Conservation (phyloP, 2,329 filamentous ascomycete genomes). For the Fusarium devonianum region DNA sequence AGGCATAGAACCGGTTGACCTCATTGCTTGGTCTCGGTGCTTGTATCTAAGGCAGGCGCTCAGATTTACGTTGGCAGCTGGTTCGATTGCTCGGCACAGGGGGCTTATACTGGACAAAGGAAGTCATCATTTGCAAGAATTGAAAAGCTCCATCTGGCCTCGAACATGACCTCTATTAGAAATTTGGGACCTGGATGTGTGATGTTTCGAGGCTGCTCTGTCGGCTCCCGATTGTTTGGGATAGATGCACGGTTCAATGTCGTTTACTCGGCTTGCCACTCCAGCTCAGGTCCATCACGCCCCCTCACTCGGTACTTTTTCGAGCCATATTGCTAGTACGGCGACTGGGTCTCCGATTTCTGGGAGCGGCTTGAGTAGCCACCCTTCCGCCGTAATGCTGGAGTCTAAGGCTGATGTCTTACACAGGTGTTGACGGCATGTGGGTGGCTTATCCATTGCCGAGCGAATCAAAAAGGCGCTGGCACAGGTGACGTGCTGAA, state of each 20-base stretch:
- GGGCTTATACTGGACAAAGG: too few species aligned
- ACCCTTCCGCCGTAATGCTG: background rate
- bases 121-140: too few species aligned
- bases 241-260: conserved; percentile 8
- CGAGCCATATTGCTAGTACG: conserved; percentile 4
- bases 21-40: too few species aligned
- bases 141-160: too few species aligned
- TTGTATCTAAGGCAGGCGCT: too few species aligned
- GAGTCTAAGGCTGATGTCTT: conserved; percentile 1
- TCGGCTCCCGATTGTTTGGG: conserved; percentile 7
- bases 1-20: too few species aligned
- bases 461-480: background rate
- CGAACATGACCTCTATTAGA: background rate
- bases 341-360: conserved; percentile 2
- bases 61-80: too few species aligned
- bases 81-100: too few species aligned
- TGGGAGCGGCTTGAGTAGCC: background rate
- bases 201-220: background rate
- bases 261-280: background rate
- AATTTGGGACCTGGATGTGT: background rate
- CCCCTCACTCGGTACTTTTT: background rate
- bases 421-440: conserved; percentile 6
- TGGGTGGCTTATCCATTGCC: background rate
- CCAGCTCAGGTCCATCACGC: conserved; percentile 21
- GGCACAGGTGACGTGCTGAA: background rate